Conservation (phyloP, 768 basidiomycete species). For the Suillus hirtellus region DNA sequence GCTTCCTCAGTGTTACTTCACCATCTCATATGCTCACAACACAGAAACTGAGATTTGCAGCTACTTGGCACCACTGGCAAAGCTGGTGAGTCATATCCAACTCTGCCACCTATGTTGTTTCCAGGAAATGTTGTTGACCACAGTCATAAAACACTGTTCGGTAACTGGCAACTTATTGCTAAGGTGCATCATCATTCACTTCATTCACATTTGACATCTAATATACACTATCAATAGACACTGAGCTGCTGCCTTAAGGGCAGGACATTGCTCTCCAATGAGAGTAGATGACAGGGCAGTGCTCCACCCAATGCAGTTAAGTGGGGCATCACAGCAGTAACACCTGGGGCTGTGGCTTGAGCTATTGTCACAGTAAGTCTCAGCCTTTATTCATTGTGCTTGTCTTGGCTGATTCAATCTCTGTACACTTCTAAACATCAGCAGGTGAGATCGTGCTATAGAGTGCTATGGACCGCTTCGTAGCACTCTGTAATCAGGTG, state of each 20-base stretch:
- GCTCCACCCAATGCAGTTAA: background rate
- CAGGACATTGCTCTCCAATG: background rate
- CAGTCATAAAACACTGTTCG: background rate
- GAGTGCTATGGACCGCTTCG: no score
- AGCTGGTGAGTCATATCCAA: background rate
- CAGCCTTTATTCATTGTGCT: background rate
- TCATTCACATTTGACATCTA: background rate
- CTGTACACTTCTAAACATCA: background rate
- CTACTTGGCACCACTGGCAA: constrained; percentile 8
- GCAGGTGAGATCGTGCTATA: no score
- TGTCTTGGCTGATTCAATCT: background rate
- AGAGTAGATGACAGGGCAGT: background rate
- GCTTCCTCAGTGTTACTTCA: background rate
- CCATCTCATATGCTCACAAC: background rate
- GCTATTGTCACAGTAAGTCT: constrained; percentile 3
- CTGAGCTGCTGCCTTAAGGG: background rate
- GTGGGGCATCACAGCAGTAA: constrained; percentile 1
- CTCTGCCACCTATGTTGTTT: constrained; percentile 6
- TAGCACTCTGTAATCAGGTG: no score
- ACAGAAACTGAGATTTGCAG: background rate
- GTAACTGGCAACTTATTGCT: constrained; percentile 1
- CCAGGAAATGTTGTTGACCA: background rate
- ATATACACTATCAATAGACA: background rate
- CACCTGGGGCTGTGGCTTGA: constrained; percentile 9
- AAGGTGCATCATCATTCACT: background rate